Conservation (phyloP, 228 moss, liverwort and hornwort species). For the Sphagnum fallax region DNA sequence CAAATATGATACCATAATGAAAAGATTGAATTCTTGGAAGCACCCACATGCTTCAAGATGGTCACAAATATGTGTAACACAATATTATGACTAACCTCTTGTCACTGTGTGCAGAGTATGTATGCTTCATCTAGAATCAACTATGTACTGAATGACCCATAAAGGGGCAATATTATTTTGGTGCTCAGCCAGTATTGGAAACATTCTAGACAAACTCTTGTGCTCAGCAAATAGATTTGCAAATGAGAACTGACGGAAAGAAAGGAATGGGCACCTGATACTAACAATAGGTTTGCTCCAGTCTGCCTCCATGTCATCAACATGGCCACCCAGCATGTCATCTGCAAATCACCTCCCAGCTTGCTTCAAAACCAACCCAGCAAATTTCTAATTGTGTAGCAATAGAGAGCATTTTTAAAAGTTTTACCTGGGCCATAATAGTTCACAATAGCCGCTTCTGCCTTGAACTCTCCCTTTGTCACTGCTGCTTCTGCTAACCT, state of each 20-base stretch:
- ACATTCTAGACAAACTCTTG: too few relatives aligned
- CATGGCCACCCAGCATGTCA: conserved; percentile 97
- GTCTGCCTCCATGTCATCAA: conserved; percentile 98
- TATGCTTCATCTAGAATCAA: too few relatives aligned
- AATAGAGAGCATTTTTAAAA: neutral
- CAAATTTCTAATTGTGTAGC: too few relatives aligned
- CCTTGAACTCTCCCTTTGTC: conserved; percentile 52
- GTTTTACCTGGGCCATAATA: conserved; percentile 86
- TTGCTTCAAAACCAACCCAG: conserved; percentile 6
- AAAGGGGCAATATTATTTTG: too few relatives aligned
- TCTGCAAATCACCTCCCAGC: conserved; percentile 35
- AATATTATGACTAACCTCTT: neutral
- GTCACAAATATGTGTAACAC: neutral
- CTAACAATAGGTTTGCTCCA: conserved; percentile 98
- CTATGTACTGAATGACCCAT: too few relatives aligned
- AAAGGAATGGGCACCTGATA: conserved; percentile 41
- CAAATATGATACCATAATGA: too few relatives aligned
- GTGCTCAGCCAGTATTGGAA: too few relatives aligned
- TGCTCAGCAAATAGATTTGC: too few relatives aligned
- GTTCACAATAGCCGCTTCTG: conserved; percentile 95
- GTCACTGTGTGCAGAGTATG: too few relatives aligned
- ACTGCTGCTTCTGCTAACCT: conserved; percentile 75
- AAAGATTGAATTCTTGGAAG: neutral
- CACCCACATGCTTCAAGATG: neutral
- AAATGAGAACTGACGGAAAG: neutral